Evolutionary conservation across 495 filamentous ascomycete genomes (phyloP), one percentile per base, ranked within the genome.

Genomic region (Xylaria grammica): DNA sequence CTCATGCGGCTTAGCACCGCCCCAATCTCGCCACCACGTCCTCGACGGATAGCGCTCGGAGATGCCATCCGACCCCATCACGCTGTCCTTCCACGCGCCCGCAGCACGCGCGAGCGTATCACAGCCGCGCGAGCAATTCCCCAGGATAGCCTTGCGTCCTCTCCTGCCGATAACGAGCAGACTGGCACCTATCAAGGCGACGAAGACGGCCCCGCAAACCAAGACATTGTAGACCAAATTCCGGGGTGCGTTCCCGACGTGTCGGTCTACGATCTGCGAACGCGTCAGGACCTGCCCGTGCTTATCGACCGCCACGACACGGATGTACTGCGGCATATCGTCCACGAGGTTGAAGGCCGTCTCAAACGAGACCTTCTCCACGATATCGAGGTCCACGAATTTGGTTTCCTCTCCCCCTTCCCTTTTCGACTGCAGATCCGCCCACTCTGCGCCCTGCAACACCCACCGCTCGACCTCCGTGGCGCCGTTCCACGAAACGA

Each of bases 401-500:
- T 44, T n/a, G n/a, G n/a, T n/a, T n/a, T n/a, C n/a, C n/a, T n/a
- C 42, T 4, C 51, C 65, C 44, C 51, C 53, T 22, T 19, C 49
- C 26, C 15, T 34, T 27, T 19, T n/a, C 3, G n/a, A 13, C 4
- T 0, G 10, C 24, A 71, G 59, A n/a, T 60, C 63, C 26, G 29
- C 26, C 55, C 38, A 56, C 24, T 75, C 75, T 0, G 63, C 54
- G 48, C 63, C 68, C 62, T 69, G 60, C 50, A 75, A 34, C n/a
- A 62, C 65, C 73, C 73, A 75, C 7, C 26, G 45, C 15, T 19
- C 36, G 15, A 72, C 57, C 54, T 70, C 69, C 3, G 73, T 75
- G 11, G 69, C 73, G 7, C 73, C 73, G 38, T 75, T 74, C 71
- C 73, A 74, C 40, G 65, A 68, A 4, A 70, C 65, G 55, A 67